Conservation (phyloP, 345 rosid species). For the Laguncularia racemosa region DNA sequence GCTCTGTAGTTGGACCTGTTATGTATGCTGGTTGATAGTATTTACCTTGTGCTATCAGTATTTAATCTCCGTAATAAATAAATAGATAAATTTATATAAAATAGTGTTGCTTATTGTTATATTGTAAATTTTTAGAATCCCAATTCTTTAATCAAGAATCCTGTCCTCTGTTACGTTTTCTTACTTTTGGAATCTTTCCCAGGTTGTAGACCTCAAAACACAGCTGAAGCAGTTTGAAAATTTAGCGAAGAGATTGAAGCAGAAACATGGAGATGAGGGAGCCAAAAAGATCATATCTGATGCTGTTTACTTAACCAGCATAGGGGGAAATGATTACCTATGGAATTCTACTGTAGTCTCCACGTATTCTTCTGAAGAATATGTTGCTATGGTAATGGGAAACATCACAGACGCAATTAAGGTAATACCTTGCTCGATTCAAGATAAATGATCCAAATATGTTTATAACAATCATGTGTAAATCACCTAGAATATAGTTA, state of each 20-base stretch:
- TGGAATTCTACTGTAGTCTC: background rate
- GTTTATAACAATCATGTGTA: too few relatives aligned
- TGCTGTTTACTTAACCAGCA: slow-evolving; percentile 14
- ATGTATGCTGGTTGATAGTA: too few relatives aligned
- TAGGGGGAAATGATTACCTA: slow-evolving; percentile 17
- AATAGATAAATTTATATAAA: too few relatives aligned
- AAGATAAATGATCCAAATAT: too few relatives aligned
- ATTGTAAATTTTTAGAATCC: too few relatives aligned
- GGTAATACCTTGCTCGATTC: slow-evolving; percentile 7
- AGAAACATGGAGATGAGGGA: slow-evolving; percentile 2
- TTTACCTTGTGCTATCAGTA: too few relatives aligned
- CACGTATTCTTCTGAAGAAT: slow-evolving; percentile 2
- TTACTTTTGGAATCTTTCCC: background rate
- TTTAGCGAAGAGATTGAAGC: slow-evolving; percentile 9
- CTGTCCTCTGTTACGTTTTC: too few relatives aligned
- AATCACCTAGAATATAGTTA: too few relatives aligned
- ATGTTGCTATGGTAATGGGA: slow-evolving; percentile 18
- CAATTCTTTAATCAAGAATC: too few relatives aligned
- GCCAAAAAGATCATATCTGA: slow-evolving; percentile 6
- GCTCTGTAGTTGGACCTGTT: too few relatives aligned
- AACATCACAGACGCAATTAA: slow-evolving; percentile 14
- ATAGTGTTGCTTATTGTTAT: too few relatives aligned
- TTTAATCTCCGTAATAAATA: too few relatives aligned
- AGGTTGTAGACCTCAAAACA: slow-evolving; percentile 18
- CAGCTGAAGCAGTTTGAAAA: slow-evolving; percentile 16